Conservation (phyloP, 2,329 filamentous ascomycete species). For the Xylariaceae sp. region DNA sequence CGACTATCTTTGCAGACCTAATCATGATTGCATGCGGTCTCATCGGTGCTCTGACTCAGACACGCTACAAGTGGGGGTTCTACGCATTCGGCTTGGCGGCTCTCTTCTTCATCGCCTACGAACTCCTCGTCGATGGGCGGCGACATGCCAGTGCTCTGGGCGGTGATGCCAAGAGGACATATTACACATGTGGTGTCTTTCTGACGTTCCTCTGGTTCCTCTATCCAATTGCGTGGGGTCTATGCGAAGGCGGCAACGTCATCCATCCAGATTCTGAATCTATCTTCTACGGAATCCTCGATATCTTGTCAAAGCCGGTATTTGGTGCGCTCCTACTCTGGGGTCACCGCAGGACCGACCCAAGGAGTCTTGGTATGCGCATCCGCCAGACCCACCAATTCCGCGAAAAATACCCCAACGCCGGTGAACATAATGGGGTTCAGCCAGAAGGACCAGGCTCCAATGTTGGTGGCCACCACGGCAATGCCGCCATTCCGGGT, state of each 20-base stretch:
- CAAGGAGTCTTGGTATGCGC: conserved; percentile 51
- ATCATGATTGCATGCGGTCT: conserved; percentile 68
- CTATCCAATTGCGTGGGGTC: conserved; percentile 64
- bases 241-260: conserved; percentile 63
- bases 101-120: conserved; percentile 59
- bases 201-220: conserved; percentile 62
- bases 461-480: conserved; percentile 11
- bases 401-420: conserved; percentile 22
- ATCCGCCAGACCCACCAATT: conserved; percentile 31
- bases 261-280: conserved; percentile 66
- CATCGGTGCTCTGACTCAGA: conserved; percentile 61
- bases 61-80: conserved; percentile 68
- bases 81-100: conserved; percentile 54
- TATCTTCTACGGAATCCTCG: conserved; percentile 66
- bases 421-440: conserved; percentile 4
- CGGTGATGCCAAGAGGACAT: conserved; percentile 50
- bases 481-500: no score
- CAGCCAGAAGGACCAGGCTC: conserved; percentile 18
- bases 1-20: conserved; percentile 59
- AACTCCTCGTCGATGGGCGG: conserved; percentile 54
- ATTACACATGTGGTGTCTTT: conserved; percentile 54
- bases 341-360: conserved; percentile 62
- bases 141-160: conserved; percentile 55
- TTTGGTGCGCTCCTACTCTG: conserved; percentile 61
- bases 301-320: conserved; percentile 62